phyloP scores from a whole-genome alignment of 306 rosid species.

The Astragalus membranaceus region DNA sequence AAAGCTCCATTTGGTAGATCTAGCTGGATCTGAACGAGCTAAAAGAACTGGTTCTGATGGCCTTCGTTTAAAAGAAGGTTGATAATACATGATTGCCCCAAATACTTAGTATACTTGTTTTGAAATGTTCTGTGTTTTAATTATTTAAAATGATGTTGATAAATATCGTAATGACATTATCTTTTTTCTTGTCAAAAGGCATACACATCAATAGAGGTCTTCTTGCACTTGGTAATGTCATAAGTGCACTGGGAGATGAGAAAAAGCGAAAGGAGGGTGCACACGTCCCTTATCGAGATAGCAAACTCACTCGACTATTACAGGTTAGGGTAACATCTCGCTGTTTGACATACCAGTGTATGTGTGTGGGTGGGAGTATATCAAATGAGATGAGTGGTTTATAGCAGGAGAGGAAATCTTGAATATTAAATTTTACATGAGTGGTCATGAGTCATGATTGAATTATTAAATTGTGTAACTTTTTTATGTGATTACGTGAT shows the following conservation, averaged over 20 bases:
- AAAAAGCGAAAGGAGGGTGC: conserved; percentile 77
- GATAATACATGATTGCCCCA: conserved; percentile 6
- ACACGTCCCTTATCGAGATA: conserved; percentile 79
- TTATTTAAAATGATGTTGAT: conserved; percentile 1
- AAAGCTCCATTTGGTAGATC: conserved; percentile 84
- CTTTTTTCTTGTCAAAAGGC: conserved; percentile 35
- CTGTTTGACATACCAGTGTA: background rate
- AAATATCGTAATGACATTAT: background rate
- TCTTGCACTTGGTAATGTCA: conserved; percentile 88
- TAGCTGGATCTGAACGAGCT: conserved; percentile 89
- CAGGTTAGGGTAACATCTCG: conserved; percentile 51
- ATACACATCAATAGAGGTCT: conserved; percentile 83
- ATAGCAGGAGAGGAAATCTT: background rate
- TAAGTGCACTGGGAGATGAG: conserved; percentile 81
- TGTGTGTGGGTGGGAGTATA: background rate
- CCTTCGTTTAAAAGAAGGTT: conserved; percentile 75
- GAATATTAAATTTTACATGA: background rate
- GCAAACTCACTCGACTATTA: conserved; percentile 87
- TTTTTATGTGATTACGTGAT: background rate
- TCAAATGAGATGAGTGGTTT: background rate
- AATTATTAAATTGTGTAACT: background rate
- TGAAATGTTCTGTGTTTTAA: background rate
- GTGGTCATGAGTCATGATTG: background rate
- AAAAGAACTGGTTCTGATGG: conserved; percentile 81
- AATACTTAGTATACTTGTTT: background rate